Conservation (phyloP, 805 yeast genomes). For the Wickerhamomyces sydowiorum region DNA sequence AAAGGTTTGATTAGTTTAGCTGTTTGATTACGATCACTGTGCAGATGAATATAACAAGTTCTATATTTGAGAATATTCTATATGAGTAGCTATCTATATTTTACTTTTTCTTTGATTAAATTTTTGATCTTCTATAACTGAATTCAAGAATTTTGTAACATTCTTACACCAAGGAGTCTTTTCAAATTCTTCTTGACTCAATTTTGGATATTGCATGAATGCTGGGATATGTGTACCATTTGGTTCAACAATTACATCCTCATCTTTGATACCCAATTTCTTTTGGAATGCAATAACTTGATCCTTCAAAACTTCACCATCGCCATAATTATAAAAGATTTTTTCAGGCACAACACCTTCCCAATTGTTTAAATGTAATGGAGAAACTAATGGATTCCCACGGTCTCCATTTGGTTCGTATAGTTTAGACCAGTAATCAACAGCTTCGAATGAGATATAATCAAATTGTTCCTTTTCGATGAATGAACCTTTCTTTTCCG, state of each 20-base stretch:
- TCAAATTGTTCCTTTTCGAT: neutral
- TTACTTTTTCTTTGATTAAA: neutral
- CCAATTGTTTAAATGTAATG: neutral
- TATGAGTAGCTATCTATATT: neutral
- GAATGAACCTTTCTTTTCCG: neutral
- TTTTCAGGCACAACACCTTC: neutral
- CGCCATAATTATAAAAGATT: neutral
- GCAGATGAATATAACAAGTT: neutral
- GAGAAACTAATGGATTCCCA: neutral
- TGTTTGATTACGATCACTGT: neutral
- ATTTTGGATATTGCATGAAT: neutral
- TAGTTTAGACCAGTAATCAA: neutral
- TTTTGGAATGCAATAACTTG: neutral
- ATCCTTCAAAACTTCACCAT: neutral
- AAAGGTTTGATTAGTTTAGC: slow-evolving; percentile 1
- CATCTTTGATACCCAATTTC: neutral
- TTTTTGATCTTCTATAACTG: too few relatives aligned
- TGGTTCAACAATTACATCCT: neutral
- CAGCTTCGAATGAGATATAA: neutral
- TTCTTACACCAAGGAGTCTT: neutral
- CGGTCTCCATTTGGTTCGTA: neutral
- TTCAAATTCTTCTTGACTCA: neutral
- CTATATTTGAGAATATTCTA: neutral
- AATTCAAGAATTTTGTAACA: neutral
- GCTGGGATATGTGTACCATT: neutral